Base-by-base conservation (phyloP, 495 filamentous ascomycete genomes). In the Astrothelium macrocarpum region DNA sequence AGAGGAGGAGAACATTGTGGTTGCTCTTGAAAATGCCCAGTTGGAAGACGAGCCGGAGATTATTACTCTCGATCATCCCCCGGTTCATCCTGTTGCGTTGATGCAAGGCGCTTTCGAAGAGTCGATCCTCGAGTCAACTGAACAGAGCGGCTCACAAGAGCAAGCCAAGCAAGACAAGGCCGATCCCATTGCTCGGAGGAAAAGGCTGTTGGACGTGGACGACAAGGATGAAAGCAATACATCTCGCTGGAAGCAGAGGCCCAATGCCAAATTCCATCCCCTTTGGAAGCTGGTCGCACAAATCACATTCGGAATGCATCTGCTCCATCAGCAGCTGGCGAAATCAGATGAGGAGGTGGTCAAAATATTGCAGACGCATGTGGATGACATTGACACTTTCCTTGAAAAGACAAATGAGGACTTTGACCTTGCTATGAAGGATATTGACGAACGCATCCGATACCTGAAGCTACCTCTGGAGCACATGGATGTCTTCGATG, bases 101-200 rank as follows among this genome's bases (percentile, higher is more conserved):
- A 88, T 98, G 81, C 94, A 97, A 71, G 89, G 84, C 59, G 90
- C 94, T 58, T 97, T 97, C 71, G 88, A 93, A 71, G 94, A 98
- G 75, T 96, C 91, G 1, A 87, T 98, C 61, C 66, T 82, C 29
- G 91, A 96, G 69, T 85, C 87, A 23, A 82, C 84, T 11, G 73
- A 76, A 12, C 71, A 77, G 26, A 29, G 29, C 29, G 25, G 25
- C 49, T 56, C 49, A 16, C n/a, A 29, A 28, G 75, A 74, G 18
- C 76, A 71, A 29, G 65, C 74, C 4, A 66, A 62, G 23, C 67
- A 60, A 66, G 59, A 46, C 72, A 26, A 78, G 80, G 25, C 43
- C 59, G 28, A 72, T 77, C 83, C 87, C 16, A 85, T 85, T 63
- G 78, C 81, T 5, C 82, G 90, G 46, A 85, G 90, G 31, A 82